phyloP scores from a whole-genome alignment of 73 alveolate genomes.

The Stentor coeruleus region DNA sequence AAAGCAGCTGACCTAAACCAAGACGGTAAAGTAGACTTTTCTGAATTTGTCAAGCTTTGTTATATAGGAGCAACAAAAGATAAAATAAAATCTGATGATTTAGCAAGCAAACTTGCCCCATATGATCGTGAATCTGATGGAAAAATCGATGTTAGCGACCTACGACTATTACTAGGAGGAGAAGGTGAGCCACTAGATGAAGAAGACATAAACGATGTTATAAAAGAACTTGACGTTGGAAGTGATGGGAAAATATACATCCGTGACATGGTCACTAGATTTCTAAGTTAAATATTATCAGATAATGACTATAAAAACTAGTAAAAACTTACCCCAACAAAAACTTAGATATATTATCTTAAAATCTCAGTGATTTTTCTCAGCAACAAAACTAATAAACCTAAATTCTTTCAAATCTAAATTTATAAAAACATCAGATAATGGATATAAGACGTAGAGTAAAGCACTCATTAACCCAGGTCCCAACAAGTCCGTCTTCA shows the following conservation, averaged over 20 bases:
- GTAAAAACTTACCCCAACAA: too few species aligned
- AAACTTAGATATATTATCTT: too few species aligned
- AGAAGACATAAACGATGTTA: constrained; percentile 10
- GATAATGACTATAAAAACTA: too few species aligned
- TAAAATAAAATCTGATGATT: background rate
- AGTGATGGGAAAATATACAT: background rate
- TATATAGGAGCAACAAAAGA: background rate
- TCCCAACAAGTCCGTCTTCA: background rate
- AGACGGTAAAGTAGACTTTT: background rate
- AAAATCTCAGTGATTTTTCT: too few species aligned
- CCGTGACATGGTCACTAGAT: background rate
- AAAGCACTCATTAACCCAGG: background rate
- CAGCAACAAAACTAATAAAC: too few species aligned
- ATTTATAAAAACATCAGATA: too few species aligned
- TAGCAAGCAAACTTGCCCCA: background rate
- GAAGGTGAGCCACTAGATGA: background rate
- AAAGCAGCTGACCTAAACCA: background rate
- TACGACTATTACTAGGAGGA: background rate
- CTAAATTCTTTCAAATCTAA: too few species aligned
- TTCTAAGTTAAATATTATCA: too few species aligned
- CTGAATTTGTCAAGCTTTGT: background rate
- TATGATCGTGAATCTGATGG: constrained; percentile 16
- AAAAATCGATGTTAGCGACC: background rate
- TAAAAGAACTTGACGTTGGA: background rate
- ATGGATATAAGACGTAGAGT: too few species aligned